Base-by-base conservation (phyloP, 768 basidiomycete species). In the Auriculariales sp. region DNA sequence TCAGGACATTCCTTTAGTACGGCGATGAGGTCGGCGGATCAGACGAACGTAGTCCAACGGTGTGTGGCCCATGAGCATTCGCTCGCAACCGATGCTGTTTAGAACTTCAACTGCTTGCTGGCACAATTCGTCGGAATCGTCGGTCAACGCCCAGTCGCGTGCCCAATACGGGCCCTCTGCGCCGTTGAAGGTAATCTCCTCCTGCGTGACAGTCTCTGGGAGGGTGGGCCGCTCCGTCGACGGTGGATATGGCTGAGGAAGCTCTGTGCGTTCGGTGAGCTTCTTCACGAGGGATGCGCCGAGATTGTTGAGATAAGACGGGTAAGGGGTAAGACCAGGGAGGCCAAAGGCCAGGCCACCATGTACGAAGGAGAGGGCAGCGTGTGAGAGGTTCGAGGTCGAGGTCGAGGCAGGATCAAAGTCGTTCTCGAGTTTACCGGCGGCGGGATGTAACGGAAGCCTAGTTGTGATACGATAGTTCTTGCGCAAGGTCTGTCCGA, bases 11-110 rank as follows among this genome's bases (percentile, higher is more conserved):
- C 4, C 15, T 5, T 14, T 9, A 15, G n/a, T 12, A 12, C 2
- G 45, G 14, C 6, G 24, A n/a, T 46, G 24, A 24, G 24, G 28
- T 7, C 24, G n/a, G 14, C 28, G 24, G 15, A 15, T 19, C 15
- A 11, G 9, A 49, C 52, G 17, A 24, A 57, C 56, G 10, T 55
- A 66, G 51, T 69, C 71, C 48, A 67, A 60, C 0, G 71, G 71
- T 19, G 71, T 73, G 52, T 73, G 71, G 0, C 69, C 71, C 69
- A 70, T 66, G 47, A 72, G 55, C 33, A 65, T 49, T 30, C 66
- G 50, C 49, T 64, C 57, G 0, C 66, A 68, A 0, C 66, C 66
- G 1, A 68, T 47, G 45, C 56, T 56, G 25, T 58, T 19, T 49
- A 61, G 54, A 49, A 66, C 57, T 31, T 59, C 50, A 28, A 62